Conservation (phyloP, 768 basidiomycete species). For the Albatrellus ellisii region DNA sequence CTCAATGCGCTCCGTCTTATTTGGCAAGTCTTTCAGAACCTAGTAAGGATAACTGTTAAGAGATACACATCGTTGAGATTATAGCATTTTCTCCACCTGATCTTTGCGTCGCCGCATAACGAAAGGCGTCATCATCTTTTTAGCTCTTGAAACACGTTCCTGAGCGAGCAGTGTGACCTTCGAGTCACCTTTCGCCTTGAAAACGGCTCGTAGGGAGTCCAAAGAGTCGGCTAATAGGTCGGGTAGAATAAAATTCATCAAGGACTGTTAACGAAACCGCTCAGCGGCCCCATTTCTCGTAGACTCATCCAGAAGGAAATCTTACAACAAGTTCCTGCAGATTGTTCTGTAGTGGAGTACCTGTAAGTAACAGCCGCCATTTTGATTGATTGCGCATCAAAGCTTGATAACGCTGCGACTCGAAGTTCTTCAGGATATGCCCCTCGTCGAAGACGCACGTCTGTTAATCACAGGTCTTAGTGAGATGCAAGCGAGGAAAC, state of each 20-base stretch:
- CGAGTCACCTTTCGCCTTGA: slow-evolving; percentile 93
- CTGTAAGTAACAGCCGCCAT: slow-evolving; percentile 89
- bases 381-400: slow-evolving; percentile 73
- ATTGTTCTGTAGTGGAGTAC: slow-evolving; percentile 91
- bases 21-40: slow-evolving; percentile 89
- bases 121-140: slow-evolving; percentile 99
- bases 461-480: slow-evolving; percentile 25
- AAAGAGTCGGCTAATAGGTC: slow-evolving; percentile 72
- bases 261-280: slow-evolving; percentile 44
- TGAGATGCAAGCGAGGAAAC: not conserved
- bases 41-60: slow-evolving; percentile 17
- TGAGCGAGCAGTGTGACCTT: slow-evolving; percentile 81
- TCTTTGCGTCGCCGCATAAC: slow-evolving; percentile 95
- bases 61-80: not conserved
- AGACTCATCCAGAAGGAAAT: not conserved
- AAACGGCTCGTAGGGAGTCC: slow-evolving; percentile 79
- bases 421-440: slow-evolving; percentile 93
- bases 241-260: slow-evolving; percentile 96
- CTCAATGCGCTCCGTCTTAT: slow-evolving; percentile 86
- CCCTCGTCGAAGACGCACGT: slow-evolving; percentile 95
- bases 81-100: slow-evolving; percentile 37
- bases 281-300: not conserved
- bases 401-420: slow-evolving; percentile 91
- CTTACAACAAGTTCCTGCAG: slow-evolving; percentile 80
- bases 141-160: slow-evolving; percentile 87